Base-by-base conservation (phyloP, 1,284 basidiomycete genomes). In the Malassezia sp. region DNA sequence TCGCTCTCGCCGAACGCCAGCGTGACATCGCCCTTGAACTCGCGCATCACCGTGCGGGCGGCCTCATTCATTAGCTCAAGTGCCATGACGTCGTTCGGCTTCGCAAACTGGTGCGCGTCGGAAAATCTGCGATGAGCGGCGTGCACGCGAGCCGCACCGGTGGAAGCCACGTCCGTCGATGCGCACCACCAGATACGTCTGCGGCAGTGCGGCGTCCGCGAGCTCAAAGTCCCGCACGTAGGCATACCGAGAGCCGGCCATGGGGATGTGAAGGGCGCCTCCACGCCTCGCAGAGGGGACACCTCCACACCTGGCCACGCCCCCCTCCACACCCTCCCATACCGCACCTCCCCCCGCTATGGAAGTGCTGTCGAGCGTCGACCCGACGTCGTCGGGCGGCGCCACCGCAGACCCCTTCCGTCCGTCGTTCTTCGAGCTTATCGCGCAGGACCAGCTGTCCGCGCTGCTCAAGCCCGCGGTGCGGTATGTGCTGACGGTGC, bases 111-210 rank as follows among this genome's bases (percentile, higher is more conserved):
- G 65, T 97, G 90, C 14, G 76, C 75, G 15, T 84, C 81, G 0
- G 88, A 86, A 69, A 97, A 87, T 44, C 88, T 89, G 22, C 11
- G 8, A 31, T 31, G 14, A 24, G 38, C n/a, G n/a, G n/a, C 28
- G 34, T 18, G 20, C 7, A 5, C 14, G 12, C 10, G 4, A 7
- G n/a, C n/a, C 56, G 5, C 17, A 90, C 85, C 83, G 81, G 74
- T 96, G 90, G 69, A 99, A 99, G 0, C 84, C 82, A 60, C 88
- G 86, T 0, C 91, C 91, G 65, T 99, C 91, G 34, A 99, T 73
- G 3, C 91, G 80, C 42, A 90, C 78, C 28, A 96, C 75, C 58
- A 93, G 78, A 72, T 81, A 91, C 7, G 85, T 85, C 11, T 79
- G 81, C 0, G 85, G 90, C 3, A 96, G 74, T 7, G 93, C 75